Percentiles rank a stretch among this genome's conserved stretches.
Conservation (phyloP, 2,329 filamentous ascomycete species). For the Akanthomyces dipterigenus region DNA sequence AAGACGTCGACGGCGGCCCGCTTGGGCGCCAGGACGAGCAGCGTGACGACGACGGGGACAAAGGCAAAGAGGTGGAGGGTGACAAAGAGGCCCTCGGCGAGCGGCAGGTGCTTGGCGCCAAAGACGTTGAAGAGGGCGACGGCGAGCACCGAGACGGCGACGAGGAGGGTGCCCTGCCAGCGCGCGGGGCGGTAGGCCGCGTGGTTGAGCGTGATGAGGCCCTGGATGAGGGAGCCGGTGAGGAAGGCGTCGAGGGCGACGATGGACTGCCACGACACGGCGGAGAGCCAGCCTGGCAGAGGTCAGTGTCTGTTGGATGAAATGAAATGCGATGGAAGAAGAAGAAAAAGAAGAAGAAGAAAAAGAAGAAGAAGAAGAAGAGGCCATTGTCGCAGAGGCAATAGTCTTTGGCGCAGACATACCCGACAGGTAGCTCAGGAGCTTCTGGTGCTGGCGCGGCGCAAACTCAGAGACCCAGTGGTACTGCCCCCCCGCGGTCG, state of each 20-base stretch:
- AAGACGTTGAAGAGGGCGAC: constrained; percentile 11
- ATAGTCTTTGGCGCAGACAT: neutral
- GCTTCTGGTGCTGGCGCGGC: constrained; percentile 39
- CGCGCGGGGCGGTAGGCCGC: constrained; percentile 25
- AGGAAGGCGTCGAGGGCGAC: constrained; percentile 35
- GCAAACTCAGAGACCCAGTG: constrained; percentile 49
- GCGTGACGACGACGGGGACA: constrained; percentile 13
- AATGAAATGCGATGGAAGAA: no score
- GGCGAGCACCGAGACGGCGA: constrained; percentile 9
- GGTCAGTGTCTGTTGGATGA: no score
- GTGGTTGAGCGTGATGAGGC: constrained; percentile 32
- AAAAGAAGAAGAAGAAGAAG: no score
- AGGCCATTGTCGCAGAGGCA: no score
- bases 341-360: no score
- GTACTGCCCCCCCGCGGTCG: constrained; percentile 48
- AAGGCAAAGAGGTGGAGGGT: constrained; percentile 14
- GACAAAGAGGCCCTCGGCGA: constrained; percentile 14
- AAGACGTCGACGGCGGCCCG: constrained; percentile 13
- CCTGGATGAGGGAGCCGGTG: constrained; percentile 37
- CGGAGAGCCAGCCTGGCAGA: constrained; percentile 34
- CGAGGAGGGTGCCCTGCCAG: constrained; percentile 15
- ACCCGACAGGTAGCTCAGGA: constrained; percentile 42
- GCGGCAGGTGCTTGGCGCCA: constrained; percentile 13
- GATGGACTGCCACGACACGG: constrained; percentile 38
- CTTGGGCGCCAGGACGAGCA: constrained; percentile 15